Conservation (phyloP, 1,284 basidiomycete species). For the Gomphus bonarii region DNA sequence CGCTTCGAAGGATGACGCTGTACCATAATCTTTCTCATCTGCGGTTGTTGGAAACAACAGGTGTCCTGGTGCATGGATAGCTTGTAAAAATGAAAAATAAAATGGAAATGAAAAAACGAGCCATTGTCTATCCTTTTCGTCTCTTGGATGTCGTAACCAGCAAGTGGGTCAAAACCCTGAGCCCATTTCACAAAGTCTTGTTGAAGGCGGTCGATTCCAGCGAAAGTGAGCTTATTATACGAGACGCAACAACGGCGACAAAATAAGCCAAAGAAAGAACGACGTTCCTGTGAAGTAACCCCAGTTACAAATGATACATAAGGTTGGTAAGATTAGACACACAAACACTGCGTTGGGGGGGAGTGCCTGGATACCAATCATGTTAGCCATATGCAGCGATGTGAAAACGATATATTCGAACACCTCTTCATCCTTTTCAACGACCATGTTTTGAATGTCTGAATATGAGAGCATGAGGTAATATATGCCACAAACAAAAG, state of each 20-base stretch:
- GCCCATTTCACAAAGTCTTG: slow-evolving; percentile 58
- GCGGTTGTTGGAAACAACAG: slow-evolving; percentile 49
- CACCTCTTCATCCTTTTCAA: slow-evolving; percentile 38
- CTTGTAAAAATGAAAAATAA: neutral
- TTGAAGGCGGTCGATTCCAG: slow-evolving; percentile 51
- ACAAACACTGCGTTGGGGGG: slow-evolving; percentile 5
- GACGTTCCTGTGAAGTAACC: slow-evolving; percentile 20
- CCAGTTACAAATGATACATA: neutral
- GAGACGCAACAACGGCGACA: slow-evolving; percentile 62
- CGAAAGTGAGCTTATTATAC: slow-evolving; percentile 64
- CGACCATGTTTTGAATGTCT: slow-evolving; percentile 44
- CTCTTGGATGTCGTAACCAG: slow-evolving; percentile 37
- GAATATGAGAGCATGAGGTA: neutral
- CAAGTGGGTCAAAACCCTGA: slow-evolving; percentile 28
- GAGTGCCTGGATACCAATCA: neutral
- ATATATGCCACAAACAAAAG: neutral
- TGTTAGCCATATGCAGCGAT: neutral
- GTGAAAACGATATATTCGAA: neutral
- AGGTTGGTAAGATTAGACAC: neutral
- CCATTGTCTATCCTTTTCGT: slow-evolving; percentile 50
- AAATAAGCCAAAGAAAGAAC: slow-evolving; percentile 75
- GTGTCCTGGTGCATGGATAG: neutral
- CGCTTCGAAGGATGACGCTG: slow-evolving; percentile 5
- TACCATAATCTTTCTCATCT: slow-evolving; percentile 47
- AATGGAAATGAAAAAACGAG: slow-evolving; percentile 17